These are phyloP conservation scores for Microglena sp. DNA, from an alignment of 139 green algal genomes.

Conservation along the genomic window DNA sequence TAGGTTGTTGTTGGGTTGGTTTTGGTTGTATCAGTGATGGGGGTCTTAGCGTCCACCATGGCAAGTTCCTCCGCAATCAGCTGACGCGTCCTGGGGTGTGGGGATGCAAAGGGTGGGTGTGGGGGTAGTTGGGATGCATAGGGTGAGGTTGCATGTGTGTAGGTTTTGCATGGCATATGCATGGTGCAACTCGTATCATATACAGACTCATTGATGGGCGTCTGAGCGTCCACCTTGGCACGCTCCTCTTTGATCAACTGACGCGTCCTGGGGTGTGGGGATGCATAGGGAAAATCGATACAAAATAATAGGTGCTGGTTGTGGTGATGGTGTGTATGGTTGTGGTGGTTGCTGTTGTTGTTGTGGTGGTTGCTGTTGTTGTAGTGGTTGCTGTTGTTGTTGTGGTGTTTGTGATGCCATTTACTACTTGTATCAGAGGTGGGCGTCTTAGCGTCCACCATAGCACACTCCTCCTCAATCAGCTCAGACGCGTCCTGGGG, in stretches of 20 bases:
- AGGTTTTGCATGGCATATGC: not conserved
- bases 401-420: too few species aligned
- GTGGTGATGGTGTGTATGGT: too few species aligned
- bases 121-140: not conserved
- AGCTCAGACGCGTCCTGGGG: slow-evolving; percentile 67
- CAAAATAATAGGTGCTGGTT: too few species aligned
- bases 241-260: slow-evolving; percentile 88
- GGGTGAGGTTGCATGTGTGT: not conserved
- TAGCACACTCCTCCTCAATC: slow-evolving; percentile 83
- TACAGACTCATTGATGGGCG: slow-evolving; percentile 74
- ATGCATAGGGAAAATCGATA: too few species aligned
- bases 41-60: slow-evolving; percentile 70
- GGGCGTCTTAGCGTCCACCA: slow-evolving; percentile 71
- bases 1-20: too few species aligned
- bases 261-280: slow-evolving; percentile 47
- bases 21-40: slow-evolving; percentile 80
- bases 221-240: slow-evolving; percentile 63
- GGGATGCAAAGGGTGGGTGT: not conserved
- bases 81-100: slow-evolving; percentile 68
- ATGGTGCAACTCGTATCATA: slow-evolving; percentile 37
- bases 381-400: too few species aligned
- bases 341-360: too few species aligned
- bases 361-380: too few species aligned
- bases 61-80: slow-evolving; percentile 81
- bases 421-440: too few species aligned